These are phyloP conservation scores for Bryoerythrophyllum caledonicum DNA, from an alignment of 225 moss, liverwort and hornwort genomes.

Conservation along the genomic window DNA sequence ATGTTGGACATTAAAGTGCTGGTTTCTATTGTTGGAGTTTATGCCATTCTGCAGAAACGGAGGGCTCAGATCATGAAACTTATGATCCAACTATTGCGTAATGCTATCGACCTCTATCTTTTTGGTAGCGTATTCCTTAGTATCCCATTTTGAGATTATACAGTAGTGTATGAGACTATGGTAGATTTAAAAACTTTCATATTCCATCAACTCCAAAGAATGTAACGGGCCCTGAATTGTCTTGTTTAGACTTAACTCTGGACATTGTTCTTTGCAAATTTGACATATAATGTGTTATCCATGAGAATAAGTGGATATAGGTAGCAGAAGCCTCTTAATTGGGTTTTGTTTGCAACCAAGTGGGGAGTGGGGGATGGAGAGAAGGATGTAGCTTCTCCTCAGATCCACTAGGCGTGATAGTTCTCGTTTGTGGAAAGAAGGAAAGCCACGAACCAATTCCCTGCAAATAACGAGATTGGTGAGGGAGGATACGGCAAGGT, in stretches of 20 bases:
- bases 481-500: constrained; percentile 91
- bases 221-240: too few relatives aligned
- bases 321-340: background rate
- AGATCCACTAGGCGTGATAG: constrained; percentile 62
- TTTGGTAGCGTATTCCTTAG: too few relatives aligned
- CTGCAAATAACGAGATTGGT: constrained; percentile 62
- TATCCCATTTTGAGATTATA: too few relatives aligned
- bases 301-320: background rate
- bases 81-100: constrained; percentile 49
- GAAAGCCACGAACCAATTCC: constrained; percentile 64
- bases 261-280: too few relatives aligned
- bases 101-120: background rate
- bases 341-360: constrained; percentile 29
- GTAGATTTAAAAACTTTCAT: too few relatives aligned
- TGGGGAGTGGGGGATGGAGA: constrained; percentile 66
- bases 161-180: too few relatives aligned
- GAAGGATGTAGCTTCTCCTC: constrained; percentile 71
- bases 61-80: constrained; percentile 48
- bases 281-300: too few relatives aligned
- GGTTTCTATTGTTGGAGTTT: constrained; percentile 19
- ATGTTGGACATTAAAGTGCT: constrained; percentile 29
- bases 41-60: constrained; percentile 49
- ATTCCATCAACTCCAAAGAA: too few relatives aligned
- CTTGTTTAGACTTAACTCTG: too few relatives aligned
- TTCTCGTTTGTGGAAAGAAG: constrained; percentile 74